These are phyloP conservation scores for Wickerhamomyces bovis DNA, from an alignment of 805 yeast species.

Conservation along the genomic window DNA sequence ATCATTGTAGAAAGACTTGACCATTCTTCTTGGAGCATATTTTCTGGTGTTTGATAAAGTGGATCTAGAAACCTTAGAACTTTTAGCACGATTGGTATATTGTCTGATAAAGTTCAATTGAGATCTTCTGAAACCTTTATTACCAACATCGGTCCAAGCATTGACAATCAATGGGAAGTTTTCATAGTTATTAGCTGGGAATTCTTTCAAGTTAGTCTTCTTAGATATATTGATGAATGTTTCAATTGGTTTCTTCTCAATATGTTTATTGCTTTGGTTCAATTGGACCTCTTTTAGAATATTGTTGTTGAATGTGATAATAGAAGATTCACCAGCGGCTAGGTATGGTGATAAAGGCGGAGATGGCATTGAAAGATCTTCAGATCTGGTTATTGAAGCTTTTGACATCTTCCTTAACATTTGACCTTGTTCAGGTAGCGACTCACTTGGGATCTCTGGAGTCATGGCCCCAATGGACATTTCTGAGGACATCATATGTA, in stretches of 20 bases:
- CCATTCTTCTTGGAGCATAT: conserved; percentile 21
- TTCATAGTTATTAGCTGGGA: conserved; percentile 43
- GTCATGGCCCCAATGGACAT: conserved; percentile 20
- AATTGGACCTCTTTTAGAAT: conserved; percentile 19
- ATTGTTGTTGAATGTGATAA: conserved; percentile 9
- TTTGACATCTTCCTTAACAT: conserved; percentile 22
- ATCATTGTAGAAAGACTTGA: conserved; percentile 8
- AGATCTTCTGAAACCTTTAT: conserved; percentile 38
- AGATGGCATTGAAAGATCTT: conserved; percentile 32
- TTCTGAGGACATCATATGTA: conserved; percentile 2
- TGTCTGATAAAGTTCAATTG: conserved; percentile 50
- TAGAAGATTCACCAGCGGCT: conserved; percentile 5
- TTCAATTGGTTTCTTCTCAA: conserved; percentile 8
- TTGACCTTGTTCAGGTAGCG: conserved; percentile 6
- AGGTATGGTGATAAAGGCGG: conserved; percentile 42
- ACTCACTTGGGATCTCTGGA: conserved; percentile 14
- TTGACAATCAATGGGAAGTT: conserved; percentile 42
- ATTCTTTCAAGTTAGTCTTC: conserved; percentile 24
- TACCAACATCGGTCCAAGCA: conserved; percentile 42
- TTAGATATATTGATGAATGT: conserved; percentile 13
- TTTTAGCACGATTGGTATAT: conserved; percentile 27
- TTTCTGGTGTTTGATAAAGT: conserved; percentile 11
- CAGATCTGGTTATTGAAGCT: conserved; percentile 19
- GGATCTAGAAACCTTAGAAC: conserved; percentile 24
- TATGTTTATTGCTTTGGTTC: conserved; percentile 11